A percentile compares a stretch with the other conserved stretches of the same genome.
These are phyloP conservation scores for Gnetum montanum DNA, from an alignment of 75 land plant genomes.

Conservation along the genomic window DNA sequence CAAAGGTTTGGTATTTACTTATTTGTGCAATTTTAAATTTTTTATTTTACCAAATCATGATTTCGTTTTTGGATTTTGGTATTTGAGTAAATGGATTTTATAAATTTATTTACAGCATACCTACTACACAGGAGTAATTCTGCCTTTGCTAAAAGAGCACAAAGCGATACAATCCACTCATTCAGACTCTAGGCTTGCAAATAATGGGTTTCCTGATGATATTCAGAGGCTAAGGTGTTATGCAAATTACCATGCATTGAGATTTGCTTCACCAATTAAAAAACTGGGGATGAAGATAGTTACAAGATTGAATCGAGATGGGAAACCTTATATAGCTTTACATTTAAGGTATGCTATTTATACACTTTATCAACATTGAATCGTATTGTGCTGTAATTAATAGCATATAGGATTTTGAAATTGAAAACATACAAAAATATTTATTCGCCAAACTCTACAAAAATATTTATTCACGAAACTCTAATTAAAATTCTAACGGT, in stretches of 20 bases:
- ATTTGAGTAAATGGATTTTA: background rate
- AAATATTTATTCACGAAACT: too few relatives aligned
- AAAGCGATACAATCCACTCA: conserved; percentile 34
- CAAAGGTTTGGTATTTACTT: conserved; percentile 20
- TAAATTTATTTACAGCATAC: conserved; percentile 20
- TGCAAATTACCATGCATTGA: conserved; percentile 29
- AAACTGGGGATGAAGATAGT: conserved; percentile 14
- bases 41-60: background rate
- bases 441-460: too few relatives aligned
- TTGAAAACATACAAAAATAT: too few relatives aligned
- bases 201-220: conserved; percentile 28
- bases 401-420: too few relatives aligned
- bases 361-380: background rate
- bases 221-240: conserved; percentile 31
- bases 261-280: conserved; percentile 24
- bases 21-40: background rate
- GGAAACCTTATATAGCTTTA: conserved; percentile 22
- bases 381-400: too few relatives aligned
- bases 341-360: conserved; percentile 25
- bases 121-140: conserved; percentile 27
- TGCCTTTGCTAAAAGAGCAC: conserved; percentile 32
- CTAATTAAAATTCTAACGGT: too few relatives aligned
- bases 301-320: conserved; percentile 12
- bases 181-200: conserved; percentile 37
- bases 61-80: background rate